Evolutionary conservation across 2,329 filamentous ascomycete genomes (phyloP).

Genomic region (Colletotrichum somersetense): DNA sequence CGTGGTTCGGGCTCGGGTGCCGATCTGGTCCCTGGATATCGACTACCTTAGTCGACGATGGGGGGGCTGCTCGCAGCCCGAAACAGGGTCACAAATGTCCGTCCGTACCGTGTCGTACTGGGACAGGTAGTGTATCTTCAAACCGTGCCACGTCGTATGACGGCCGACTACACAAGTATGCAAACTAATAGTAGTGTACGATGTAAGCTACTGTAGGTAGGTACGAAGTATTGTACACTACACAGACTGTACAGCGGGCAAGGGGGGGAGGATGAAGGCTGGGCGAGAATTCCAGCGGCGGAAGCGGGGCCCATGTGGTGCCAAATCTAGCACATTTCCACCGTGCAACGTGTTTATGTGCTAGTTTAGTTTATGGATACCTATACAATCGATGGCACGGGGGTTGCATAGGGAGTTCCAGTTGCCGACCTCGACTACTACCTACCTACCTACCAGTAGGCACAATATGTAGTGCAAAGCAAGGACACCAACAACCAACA

Average conservation of each 20-base stretch:
- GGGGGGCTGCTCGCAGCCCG: conserved; percentile 10
- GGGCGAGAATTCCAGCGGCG: conserved; percentile 38
- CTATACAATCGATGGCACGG: not conserved
- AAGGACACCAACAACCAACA: not conserved
- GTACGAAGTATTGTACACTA: too few species aligned
- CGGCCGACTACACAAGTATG: too few species aligned
- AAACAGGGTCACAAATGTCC: conserved; percentile 19
- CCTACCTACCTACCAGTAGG: too few species aligned
- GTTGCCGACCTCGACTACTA: too few species aligned
- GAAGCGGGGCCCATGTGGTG: conserved; percentile 6
- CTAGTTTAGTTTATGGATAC: not conserved
- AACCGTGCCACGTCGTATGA: not conserved
- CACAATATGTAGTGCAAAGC: not conserved
- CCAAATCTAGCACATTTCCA: conserved; percentile 11
- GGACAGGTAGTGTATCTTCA: not conserved
- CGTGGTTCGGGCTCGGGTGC: conserved; percentile 7
- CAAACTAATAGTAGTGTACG: too few species aligned
- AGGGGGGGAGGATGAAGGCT: not conserved
- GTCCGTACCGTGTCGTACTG: not conserved
- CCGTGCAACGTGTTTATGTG: not conserved
- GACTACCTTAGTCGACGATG: not conserved
- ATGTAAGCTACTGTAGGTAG: too few species aligned
- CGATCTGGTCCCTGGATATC: conserved; percentile 25
- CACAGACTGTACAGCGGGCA: conserved; percentile 1
- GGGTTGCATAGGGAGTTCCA: not conserved